Evolutionary conservation across 352 stramenopile species (phyloP), one percentile per base, ranked within the genome.

Genomic region (Peronospora tabacina): DNA sequence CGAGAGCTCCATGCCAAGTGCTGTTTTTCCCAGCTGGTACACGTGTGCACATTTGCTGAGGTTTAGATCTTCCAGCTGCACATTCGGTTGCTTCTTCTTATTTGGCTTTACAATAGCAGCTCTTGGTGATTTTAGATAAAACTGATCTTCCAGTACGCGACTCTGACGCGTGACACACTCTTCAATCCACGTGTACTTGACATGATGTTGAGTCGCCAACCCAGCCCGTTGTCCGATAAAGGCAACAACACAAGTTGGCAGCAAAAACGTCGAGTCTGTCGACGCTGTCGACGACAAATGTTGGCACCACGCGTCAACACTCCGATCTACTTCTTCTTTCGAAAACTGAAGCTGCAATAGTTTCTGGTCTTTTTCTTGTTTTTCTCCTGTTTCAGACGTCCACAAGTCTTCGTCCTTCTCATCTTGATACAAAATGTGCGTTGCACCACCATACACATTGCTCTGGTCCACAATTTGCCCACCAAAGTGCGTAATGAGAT

Each of bases 171-270:
- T 59, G 15, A 90, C 63, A 40, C 76, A 91, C 46, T 91, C 79
- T 57, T 94, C 78, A 50, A 94, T 81, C 82, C 82, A 94, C 22
- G 53, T 71, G 57, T 85, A 87, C 37, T 69, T 88, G 28, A 94
- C 67, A 44, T 82, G 66, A 29, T 84, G 55, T 33, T 85, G 79
- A 54, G 62, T 66, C 2, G 60, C 40, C n/a, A 91, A 44, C 1
- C 73, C 65, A 2, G 78, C 69, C 5, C 34, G 46, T 26, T 80
- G 65, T 15, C 75, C 71, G 13, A 90, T 51, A 24, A 68, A 82
- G 9, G 73, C 73, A 13, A 83, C 60, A 8, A 87, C 33, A 42
- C 73, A 86, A 36, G 65, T 81, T 13, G 80, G 68, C 29, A 90
- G 36, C 7, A 64, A 55, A 50, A 75, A 86, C 8, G 40, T 38